Evolutionary conservation across 1,284 basidiomycete genomes (phyloP).

Genomic region (Pseudozyma tsukubaensis): DNA sequence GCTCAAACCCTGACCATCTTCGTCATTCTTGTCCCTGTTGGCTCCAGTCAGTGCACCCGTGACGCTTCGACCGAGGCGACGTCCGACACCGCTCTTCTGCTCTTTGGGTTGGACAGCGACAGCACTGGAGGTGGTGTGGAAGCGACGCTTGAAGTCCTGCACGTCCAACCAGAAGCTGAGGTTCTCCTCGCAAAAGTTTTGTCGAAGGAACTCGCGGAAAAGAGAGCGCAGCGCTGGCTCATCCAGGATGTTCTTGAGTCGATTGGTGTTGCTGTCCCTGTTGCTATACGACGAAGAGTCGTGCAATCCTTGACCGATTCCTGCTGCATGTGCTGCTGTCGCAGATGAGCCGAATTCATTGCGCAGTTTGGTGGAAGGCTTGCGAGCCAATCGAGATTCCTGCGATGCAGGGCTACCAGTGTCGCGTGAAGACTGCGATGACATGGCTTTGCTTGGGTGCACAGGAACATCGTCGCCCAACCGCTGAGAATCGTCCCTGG

Average conservation of each 20-base stretch:
- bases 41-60: slow-evolving; percentile 65
- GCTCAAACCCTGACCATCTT: slow-evolving; percentile 42
- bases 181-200: slow-evolving; percentile 98
- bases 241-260: slow-evolving; percentile 90
- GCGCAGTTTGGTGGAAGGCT: slow-evolving; percentile 80
- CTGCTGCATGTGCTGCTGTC: slow-evolving; percentile 3
- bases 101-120: slow-evolving; percentile 73
- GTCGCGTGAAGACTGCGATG: slow-evolving; percentile 16
- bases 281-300: slow-evolving; percentile 67
- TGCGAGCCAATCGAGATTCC: slow-evolving; percentile 78
- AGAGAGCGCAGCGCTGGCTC: slow-evolving; percentile 87
- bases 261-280: slow-evolving; percentile 84
- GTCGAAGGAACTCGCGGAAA: slow-evolving; percentile 92
- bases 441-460: slow-evolving; percentile 4
- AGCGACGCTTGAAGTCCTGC: slow-evolving; percentile 94
- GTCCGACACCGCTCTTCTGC: slow-evolving; percentile 36
- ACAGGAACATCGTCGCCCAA: slow-evolving; percentile 12
- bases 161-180: slow-evolving; percentile 97
- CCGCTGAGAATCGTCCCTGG: slow-evolving; percentile 16
- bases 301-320: slow-evolving; percentile 40
- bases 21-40: slow-evolving; percentile 32
- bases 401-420: slow-evolving; percentile 33
- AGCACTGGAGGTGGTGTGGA: slow-evolving; percentile 92
- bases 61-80: slow-evolving; percentile 76
- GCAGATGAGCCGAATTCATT: slow-evolving; percentile 16